Evolutionary conservation across 495 filamentous ascomycete genomes (phyloP).

Genomic region (Lichenothelia convexa): DNA sequence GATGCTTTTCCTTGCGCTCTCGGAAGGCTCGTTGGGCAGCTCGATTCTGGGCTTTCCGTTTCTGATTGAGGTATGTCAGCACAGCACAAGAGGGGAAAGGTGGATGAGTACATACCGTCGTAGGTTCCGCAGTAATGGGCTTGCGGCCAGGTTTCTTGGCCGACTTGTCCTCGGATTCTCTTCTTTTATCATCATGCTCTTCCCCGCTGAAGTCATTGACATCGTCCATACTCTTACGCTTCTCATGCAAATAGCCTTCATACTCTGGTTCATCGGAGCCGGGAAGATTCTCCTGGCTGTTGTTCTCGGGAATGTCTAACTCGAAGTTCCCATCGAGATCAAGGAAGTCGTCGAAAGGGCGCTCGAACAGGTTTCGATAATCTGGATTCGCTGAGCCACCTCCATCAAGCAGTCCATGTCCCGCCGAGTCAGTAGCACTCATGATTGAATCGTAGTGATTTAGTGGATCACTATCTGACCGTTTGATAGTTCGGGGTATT

Average conservation of each 20-base stretch:
- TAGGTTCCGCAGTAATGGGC: conserved; percentile 86
- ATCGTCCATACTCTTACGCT: conserved; percentile 57
- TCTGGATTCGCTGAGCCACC: no score
- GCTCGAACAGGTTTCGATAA: no score
- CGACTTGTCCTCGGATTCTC: conserved; percentile 57
- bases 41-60: conserved; percentile 96
- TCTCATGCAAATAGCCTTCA: conserved; percentile 54
- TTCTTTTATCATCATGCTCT: conserved; percentile 48
- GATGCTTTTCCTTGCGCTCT: conserved; percentile 92
- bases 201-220: conserved; percentile 48
- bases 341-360: conserved; percentile 65
- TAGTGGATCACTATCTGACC: conserved; percentile 14
- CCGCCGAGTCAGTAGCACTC: conserved; percentile 26
- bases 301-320: conserved; percentile 33
- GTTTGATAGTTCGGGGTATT: conserved; percentile 3
- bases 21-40: conserved; percentile 93
- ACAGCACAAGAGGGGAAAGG: conserved; percentile 8
- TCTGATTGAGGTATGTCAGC: conserved; percentile 37
- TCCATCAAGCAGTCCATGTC: conserved; percentile 44
- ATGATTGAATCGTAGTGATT: background rate
- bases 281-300: conserved; percentile 52
- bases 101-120: conserved; percentile 88
- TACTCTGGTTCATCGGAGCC: conserved; percentile 31
- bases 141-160: conserved; percentile 95
- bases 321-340: conserved; percentile 49